Conservation (phyloP, 148 eudicot genomes). For the Rhododendron ferrugineum region DNA sequence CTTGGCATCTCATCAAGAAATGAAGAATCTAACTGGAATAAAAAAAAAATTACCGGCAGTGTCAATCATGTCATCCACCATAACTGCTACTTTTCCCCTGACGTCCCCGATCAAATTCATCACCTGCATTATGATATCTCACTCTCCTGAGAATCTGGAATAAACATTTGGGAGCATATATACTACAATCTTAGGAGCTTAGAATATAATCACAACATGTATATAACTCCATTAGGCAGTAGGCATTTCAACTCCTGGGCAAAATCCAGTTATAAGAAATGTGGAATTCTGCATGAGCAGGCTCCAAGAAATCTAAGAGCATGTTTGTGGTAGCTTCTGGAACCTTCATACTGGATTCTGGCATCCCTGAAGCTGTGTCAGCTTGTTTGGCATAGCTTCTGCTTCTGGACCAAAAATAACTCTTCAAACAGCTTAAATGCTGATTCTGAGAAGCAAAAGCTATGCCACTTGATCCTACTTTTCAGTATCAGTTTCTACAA, state of each 20-base stretch:
- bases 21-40: neutral
- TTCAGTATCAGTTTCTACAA: neutral
- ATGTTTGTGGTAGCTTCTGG: neutral
- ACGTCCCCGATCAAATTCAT: conserved; percentile 98
- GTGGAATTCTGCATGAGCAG: neutral
- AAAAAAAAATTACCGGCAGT: conserved; percentile 62
- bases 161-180: neutral
- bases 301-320: neutral
- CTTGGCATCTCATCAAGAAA: neutral
- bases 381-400: neutral
- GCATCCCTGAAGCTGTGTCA: neutral
- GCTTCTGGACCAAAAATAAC: conserved; percentile 62
- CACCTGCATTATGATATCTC: conserved; percentile 39
- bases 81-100: conserved; percentile 90
- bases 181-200: neutral
- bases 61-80: conserved; percentile 99
- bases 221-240: neutral
- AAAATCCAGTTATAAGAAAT: neutral
- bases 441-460: neutral
- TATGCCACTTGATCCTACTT: neutral
- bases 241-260: neutral
- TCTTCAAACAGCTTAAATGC: neutral
- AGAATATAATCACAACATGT: neutral
- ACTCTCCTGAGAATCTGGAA: neutral
- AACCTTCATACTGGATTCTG: neutral